Conservation (phyloP, 192 early-diverging fungal species). For the Geosiphon pyriformis region DNA sequence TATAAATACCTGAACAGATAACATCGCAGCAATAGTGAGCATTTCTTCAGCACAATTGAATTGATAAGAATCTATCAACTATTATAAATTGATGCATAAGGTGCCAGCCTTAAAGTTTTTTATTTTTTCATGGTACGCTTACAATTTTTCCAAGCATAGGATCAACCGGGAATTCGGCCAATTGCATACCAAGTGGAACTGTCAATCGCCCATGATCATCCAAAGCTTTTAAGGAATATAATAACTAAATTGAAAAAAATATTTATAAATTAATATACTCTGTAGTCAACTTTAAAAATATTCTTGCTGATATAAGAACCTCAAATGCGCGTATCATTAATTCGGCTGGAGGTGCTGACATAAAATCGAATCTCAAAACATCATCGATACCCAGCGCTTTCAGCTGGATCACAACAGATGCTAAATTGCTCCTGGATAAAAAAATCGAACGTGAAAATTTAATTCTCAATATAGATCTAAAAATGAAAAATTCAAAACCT, state of each 20-base stretch:
- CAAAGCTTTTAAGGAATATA: slow-evolving; percentile 68
- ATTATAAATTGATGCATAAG: neutral
- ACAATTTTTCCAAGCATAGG: slow-evolving; percentile 63
- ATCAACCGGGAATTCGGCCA: slow-evolving; percentile 76
- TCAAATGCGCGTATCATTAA: slow-evolving; percentile 66
- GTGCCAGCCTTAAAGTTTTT: neutral
- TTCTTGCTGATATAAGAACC: too few relatives aligned
- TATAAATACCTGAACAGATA: slow-evolving; percentile 60
- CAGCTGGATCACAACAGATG: slow-evolving; percentile 62
- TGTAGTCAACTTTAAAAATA: too few relatives aligned
- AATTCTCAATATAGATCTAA: too few relatives aligned
- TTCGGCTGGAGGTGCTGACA: slow-evolving; percentile 69
- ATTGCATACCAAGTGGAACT: slow-evolving; percentile 59
- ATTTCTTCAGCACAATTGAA: slow-evolving; percentile 71
- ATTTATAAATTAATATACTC: too few relatives aligned
- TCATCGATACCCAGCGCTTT: slow-evolving; percentile 81
- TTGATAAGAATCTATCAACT: slow-evolving; percentile 53
- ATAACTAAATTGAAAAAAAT: slow-evolving; percentile 35
- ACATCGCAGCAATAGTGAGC: slow-evolving; percentile 72
- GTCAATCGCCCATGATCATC: slow-evolving; percentile 67
- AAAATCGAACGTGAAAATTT: slow-evolving; percentile 46
- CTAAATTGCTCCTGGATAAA: slow-evolving; percentile 51
- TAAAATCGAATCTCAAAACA: slow-evolving; percentile 71
- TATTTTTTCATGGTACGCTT: neutral
- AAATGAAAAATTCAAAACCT: slow-evolving; percentile 32